Conservation (phyloP, 2,329 filamentous ascomycete genomes). For the Talaromyces marneffei region DNA sequence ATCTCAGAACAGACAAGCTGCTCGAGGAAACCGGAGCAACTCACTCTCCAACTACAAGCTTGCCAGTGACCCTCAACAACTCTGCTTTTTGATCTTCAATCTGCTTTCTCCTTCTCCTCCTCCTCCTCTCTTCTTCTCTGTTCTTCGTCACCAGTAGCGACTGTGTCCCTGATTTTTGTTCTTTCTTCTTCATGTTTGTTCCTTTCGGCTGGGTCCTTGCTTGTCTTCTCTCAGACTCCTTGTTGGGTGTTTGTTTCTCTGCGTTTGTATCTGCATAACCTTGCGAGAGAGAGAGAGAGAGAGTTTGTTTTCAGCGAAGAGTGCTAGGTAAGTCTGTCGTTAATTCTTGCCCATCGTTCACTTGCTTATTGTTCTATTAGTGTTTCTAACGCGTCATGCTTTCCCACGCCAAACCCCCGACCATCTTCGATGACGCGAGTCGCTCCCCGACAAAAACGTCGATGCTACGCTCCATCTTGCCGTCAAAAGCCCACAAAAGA, state of each 20-base stretch:
- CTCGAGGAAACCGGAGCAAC: conserved; percentile 3
- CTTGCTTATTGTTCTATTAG: neutral
- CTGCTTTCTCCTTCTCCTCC: neutral
- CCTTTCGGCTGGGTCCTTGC: conserved; percentile 7
- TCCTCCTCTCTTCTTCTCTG: conserved; percentile 1
- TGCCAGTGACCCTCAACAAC: neutral
- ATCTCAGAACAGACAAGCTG: conserved; percentile 6
- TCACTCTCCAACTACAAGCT: neutral
- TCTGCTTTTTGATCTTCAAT: conserved; percentile 1
- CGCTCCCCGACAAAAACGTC: conserved; percentile 35
- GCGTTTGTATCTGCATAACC: conserved; percentile 1
- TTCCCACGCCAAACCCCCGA: conserved; percentile 24
- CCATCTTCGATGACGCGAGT: conserved; percentile 36
- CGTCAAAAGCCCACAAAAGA: conserved; percentile 43
- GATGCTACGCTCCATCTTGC: conserved; percentile 50
- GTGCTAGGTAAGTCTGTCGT: neutral
- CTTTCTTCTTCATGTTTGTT: conserved; percentile 9
- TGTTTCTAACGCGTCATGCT: conserved; percentile 25
- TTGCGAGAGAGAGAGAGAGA: neutral
- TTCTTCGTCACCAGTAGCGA: conserved; percentile 2
- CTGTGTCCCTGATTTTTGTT: neutral
- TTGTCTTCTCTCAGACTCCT: neutral
- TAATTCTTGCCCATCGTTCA: neutral
- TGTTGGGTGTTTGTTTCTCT: neutral
- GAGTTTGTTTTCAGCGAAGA: neutral